These are phyloP conservation scores for Boletus insuetus DNA, from an alignment of 768 basidiomycete species.

Conservation along the genomic window DNA sequence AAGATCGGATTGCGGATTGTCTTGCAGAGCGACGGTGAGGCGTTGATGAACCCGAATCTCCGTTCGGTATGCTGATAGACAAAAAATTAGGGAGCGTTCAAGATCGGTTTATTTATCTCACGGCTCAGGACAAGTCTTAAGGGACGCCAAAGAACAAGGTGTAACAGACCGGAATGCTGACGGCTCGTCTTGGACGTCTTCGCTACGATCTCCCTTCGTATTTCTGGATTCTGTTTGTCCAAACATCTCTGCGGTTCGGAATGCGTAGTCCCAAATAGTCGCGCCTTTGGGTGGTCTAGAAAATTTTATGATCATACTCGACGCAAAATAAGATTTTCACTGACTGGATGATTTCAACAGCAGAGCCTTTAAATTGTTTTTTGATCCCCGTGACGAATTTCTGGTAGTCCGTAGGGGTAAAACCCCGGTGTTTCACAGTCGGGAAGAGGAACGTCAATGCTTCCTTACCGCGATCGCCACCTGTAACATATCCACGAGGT, in stretches of 20 bases:
- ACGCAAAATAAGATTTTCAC: not conserved
- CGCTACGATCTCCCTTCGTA: not conserved
- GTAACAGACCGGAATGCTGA: conserved; percentile 12
- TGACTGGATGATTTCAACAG: conserved; percentile 15
- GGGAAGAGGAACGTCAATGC: conserved; percentile 23
- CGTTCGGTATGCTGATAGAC: conserved; percentile 10
- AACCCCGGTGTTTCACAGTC: conserved; percentile 14
- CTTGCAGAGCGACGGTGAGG: conserved; percentile 37
- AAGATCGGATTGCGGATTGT: conserved; percentile 26
- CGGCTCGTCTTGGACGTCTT: not conserved
- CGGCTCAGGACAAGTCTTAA: conserved; percentile 10
- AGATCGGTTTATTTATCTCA: conserved; percentile 8
- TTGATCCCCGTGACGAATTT: conserved; percentile 12
- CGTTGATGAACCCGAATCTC: conserved; percentile 2
- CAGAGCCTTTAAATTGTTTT: not conserved
- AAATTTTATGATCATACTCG: not conserved
- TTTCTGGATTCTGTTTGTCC: conserved; percentile 4
- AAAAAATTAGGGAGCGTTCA: not conserved
- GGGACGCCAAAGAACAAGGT: conserved; percentile 19
- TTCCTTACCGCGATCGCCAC: conserved; percentile 1
- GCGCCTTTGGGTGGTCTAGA: conserved; percentile 16
- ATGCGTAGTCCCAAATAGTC: conserved; percentile 14
- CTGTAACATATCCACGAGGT: conserved; percentile 10
- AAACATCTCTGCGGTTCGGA: conserved; percentile 12
- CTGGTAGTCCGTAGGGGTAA: conserved; percentile 23